Evolutionary conservation across 495 filamentous ascomycete species (phyloP).

Genomic region (Penicillium canariense): DNA sequence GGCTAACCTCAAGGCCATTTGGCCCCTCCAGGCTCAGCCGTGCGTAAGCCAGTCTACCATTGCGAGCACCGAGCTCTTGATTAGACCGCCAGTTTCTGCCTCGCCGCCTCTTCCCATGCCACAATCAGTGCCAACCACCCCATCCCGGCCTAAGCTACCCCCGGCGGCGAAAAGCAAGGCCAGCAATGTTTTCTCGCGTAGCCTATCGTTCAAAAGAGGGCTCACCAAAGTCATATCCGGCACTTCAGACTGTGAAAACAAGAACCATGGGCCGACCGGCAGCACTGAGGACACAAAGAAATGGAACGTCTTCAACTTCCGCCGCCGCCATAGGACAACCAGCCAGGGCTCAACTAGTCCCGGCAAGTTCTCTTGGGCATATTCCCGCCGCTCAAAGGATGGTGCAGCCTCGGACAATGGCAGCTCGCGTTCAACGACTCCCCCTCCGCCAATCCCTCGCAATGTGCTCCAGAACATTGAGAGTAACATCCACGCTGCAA

Average conservation of each 20-base stretch:
- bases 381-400: constrained; percentile 10
- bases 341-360: constrained; percentile 5
- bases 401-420: neutral
- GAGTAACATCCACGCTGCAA: neutral
- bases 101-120: neutral
- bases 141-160: neutral
- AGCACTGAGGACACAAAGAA: constrained; percentile 16
- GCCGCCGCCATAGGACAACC: constrained; percentile 18
- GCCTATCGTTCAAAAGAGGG: constrained; percentile 11
- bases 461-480: neutral
- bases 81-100: neutral
- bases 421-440: constrained; percentile 8
- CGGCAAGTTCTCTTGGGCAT: constrained; percentile 16
- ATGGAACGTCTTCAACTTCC: constrained; percentile 27
- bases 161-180: neutral
- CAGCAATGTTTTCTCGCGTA: constrained; percentile 3
- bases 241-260: neutral
- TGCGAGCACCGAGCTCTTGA: constrained; percentile 3
- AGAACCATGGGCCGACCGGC: neutral
- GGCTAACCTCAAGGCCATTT: neutral
- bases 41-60: neutral
- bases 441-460: constrained; percentile 15
- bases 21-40: neutral
- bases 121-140: neutral
- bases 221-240: constrained; percentile 2